Evolutionary conservation across 2,329 filamentous ascomycete species (phyloP).

Genomic region (Fusarium annulatum): DNA sequence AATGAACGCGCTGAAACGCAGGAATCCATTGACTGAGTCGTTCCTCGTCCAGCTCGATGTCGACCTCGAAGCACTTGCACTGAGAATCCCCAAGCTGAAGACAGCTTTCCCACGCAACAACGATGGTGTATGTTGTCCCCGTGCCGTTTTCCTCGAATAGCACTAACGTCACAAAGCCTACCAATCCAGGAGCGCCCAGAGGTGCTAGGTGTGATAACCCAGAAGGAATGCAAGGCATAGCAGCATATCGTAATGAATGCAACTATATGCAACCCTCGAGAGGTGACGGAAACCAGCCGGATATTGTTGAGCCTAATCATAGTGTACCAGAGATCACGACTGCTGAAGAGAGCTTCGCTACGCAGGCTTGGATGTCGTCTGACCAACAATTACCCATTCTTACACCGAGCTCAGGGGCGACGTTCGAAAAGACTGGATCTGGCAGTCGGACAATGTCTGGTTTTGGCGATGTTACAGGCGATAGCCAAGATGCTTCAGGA

Average conservation of each 20-base stretch:
- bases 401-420: constrained; percentile 49
- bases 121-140: constrained; percentile 60
- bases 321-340: constrained; percentile 40
- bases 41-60: constrained; percentile 94
- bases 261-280: constrained; percentile 55
- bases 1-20: constrained; percentile 88
- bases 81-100: constrained; percentile 68
- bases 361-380: constrained; percentile 53
- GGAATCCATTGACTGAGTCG: constrained; percentile 92
- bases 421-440: constrained; percentile 50
- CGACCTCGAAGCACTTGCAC: constrained; percentile 80
- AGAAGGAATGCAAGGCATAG: constrained; percentile 54
- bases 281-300: constrained; percentile 56
- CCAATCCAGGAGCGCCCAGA: constrained; percentile 29
- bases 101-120: constrained; percentile 64
- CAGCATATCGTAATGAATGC: constrained; percentile 59
- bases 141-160: not conserved
- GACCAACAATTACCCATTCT: constrained; percentile 54
- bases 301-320: constrained; percentile 53
- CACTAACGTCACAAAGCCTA: constrained; percentile 47
- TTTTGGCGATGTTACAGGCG: constrained; percentile 59
- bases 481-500: constrained; percentile 58
- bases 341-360: constrained; percentile 45
- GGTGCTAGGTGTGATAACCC: constrained; percentile 50
- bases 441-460: constrained; percentile 46